A percentile compares a stretch with the other conserved stretches of the same genome.
Evolutionary conservation across 495 filamentous ascomycete genomes (phyloP).

Genomic region (Pseudoneurospora amorphoporcata): DNA sequence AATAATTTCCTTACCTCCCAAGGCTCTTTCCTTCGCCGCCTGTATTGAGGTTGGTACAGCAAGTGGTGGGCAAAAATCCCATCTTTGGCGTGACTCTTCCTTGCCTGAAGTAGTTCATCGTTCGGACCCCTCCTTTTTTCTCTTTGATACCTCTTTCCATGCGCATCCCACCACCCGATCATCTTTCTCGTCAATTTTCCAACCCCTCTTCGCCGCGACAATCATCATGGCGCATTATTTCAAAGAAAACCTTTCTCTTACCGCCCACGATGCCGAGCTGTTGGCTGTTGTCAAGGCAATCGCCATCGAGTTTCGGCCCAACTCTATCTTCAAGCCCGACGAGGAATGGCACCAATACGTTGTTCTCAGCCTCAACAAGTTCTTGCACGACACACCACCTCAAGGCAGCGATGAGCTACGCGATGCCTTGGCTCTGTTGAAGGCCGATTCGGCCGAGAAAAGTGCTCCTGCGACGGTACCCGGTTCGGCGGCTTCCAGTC

Average conservation of each 20-base stretch:
- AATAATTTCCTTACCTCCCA: too few species aligned
- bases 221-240: not conserved
- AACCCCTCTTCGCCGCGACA: not conserved
- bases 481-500: too few species aligned
- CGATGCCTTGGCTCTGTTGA: not conserved
- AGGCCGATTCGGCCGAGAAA: not conserved
- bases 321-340: too few species aligned
- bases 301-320: not conserved
- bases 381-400: not conserved
- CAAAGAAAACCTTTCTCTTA: not conserved
- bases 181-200: not conserved
- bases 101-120: too few species aligned
- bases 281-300: not conserved
- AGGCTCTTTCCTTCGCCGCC: too few species aligned
- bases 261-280: not conserved
- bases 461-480: too few species aligned
- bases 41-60: not conserved
- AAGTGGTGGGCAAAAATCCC: not conserved
- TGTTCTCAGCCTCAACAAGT: not conserved
- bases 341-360: not conserved
- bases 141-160: not conserved
- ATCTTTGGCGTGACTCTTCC: too few species aligned
- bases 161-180: not conserved
- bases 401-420: not conserved
- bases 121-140: not conserved